phyloP scores from a whole-genome alignment of 78 protist genomes.

The Protostelium mycophagum region DNA sequence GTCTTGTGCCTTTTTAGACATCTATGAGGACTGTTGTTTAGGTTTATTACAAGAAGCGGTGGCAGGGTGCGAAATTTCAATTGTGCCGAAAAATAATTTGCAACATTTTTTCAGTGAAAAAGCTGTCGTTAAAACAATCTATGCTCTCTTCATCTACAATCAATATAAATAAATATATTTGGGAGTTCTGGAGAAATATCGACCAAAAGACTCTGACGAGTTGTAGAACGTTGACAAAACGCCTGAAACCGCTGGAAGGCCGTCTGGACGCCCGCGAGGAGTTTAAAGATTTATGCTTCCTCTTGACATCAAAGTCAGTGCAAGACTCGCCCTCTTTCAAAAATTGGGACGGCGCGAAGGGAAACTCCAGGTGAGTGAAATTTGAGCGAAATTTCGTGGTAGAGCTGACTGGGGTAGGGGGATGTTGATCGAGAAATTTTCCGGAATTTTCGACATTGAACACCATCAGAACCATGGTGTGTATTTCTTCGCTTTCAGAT shows the following conservation, averaged over 20 bases:
- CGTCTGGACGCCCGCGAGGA: constrained; percentile 50
- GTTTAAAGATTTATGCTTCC: constrained; percentile 74
- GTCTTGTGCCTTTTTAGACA: too few species aligned
- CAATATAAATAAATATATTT: too few species aligned
- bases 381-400: too few species aligned
- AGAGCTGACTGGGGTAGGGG: constrained; percentile 22
- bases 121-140: too few species aligned
- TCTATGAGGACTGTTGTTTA: too few species aligned
- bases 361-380: neutral
- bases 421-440: constrained; percentile 35
- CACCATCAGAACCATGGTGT: neutral
- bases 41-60: too few species aligned
- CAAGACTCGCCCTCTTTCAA: constrained; percentile 43
- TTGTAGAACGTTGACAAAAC: constrained; percentile 29
- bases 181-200: too few species aligned
- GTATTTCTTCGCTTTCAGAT: neutral
- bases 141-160: too few species aligned
- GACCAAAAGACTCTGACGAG: too few species aligned
- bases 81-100: too few species aligned
- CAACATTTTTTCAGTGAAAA: too few species aligned
- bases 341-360: constrained; percentile 61
- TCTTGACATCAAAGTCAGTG: constrained; percentile 62
- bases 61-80: too few species aligned
- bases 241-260: constrained; percentile 76
- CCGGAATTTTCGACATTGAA: constrained; percentile 32